Evolutionary conservation across 1,284 basidiomycete species (phyloP).

Genomic region (Malassezia vespertilionis): DNA sequence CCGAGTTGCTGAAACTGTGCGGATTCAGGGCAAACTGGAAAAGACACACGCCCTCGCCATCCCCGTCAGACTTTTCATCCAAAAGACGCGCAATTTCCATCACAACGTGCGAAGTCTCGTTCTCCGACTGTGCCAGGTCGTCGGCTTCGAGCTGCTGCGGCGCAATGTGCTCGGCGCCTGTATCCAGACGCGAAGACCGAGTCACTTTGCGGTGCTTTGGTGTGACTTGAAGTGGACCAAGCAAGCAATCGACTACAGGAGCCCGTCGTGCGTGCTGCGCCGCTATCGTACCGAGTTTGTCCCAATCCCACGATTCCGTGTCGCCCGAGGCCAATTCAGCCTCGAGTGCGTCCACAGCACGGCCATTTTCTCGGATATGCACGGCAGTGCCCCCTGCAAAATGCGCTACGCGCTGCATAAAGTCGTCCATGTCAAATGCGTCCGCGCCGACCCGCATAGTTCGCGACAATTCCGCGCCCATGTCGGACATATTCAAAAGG

Average conservation of each 20-base stretch:
- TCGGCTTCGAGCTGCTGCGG: constrained; percentile 23
- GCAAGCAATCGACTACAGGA: constrained; percentile 33
- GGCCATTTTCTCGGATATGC: background rate
- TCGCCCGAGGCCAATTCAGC: constrained; percentile 16
- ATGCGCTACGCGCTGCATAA: constrained; percentile 23
- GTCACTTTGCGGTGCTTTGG: constrained; percentile 20
- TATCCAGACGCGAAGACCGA: constrained; percentile 5
- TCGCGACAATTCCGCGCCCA: constrained; percentile 34
- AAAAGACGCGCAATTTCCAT: constrained; percentile 48
- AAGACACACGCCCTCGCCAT: constrained; percentile 56
- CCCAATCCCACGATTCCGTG: constrained; percentile 33
- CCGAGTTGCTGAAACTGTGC: constrained; percentile 72
- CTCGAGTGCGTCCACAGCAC: constrained; percentile 7
- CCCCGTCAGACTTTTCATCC: constrained; percentile 45
- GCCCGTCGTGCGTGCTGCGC: constrained; percentile 24
- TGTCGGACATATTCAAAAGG: constrained; percentile 31
- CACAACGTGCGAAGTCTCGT: constrained; percentile 36
- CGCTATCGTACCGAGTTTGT: constrained; percentile 23
- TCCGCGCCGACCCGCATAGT: constrained; percentile 33
- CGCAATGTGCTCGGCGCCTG: constrained; percentile 10
- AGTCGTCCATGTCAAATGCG: constrained; percentile 41
- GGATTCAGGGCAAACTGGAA: constrained; percentile 79
- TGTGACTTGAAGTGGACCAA: constrained; percentile 33
- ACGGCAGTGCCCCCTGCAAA: constrained; percentile 25
- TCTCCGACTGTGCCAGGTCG: constrained; percentile 31